Percentiles rank a stretch among this genome's conserved stretches.
Conservation (phyloP, 2,329 filamentous ascomycete genomes). For the Cladobotryum protrusum region DNA sequence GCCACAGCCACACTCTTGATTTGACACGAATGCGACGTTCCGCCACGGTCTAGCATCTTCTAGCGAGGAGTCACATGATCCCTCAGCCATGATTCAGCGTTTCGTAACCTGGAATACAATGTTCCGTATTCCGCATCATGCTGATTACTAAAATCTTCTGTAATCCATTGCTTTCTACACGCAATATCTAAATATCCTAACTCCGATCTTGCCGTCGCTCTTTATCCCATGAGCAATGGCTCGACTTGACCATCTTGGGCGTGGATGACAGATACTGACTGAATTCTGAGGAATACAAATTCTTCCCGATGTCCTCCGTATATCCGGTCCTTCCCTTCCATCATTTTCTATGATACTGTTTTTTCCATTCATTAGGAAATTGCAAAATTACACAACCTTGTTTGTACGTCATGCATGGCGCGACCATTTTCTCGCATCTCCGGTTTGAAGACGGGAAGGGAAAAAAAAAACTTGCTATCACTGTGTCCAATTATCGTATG, state of each 20-base stretch:
- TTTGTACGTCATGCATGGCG: constrained; percentile 7
- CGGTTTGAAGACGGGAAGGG: not conserved
- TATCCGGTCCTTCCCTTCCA: not conserved
- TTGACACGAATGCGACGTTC: not conserved
- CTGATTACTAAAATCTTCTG: constrained; percentile 2
- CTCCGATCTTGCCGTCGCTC: too few relatives aligned
- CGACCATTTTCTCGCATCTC: not conserved
- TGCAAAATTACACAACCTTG: not conserved
- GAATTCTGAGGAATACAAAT: too few relatives aligned
- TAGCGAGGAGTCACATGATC: constrained; percentile 2
- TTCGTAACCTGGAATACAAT: too few relatives aligned
- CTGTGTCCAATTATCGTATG: too few relatives aligned
- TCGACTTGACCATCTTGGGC: too few relatives aligned
- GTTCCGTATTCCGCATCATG: not conserved
- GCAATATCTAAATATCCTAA: too few relatives aligned
- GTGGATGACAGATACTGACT: too few relatives aligned
- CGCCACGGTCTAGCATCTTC: not conserved
- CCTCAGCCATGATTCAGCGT: not conserved
- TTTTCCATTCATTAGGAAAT: constrained; percentile 5
- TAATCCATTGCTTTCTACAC: too few relatives aligned
- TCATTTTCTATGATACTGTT: not conserved
- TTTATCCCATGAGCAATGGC: too few relatives aligned
- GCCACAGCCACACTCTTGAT: constrained; percentile 14
- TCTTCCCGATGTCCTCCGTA: not conserved
- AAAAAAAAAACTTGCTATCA: not conserved